Base-by-base conservation (phyloP, 441 rosid species). In the Gossypium aridum region DNA sequence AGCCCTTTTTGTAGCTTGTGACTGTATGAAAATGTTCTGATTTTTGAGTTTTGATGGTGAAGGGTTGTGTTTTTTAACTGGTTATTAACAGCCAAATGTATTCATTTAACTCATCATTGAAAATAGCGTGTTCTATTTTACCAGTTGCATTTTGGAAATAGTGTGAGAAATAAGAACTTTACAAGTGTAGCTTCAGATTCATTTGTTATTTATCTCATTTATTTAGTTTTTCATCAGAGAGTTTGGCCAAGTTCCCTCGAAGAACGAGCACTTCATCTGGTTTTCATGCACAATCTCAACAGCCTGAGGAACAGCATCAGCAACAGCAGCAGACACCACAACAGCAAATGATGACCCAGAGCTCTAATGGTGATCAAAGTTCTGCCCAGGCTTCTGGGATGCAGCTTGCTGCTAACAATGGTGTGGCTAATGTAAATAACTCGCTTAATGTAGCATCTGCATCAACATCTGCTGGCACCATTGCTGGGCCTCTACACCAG, bases 211-310 rank as follows among this genome's bases (percentile, higher is more conserved):
- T 3, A 45, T 64, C 72, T 34, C 10, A 10, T 63, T 47, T 79
- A 14, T 68, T 76, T 66, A 25, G 19, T 19, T 57, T 77, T 61
- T 77, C 80, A 39, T 17, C 88, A 93, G 99, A 91, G 87, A 92
- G 98, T 85, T 89, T 96, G 88, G 90, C 94, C 57, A 93, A 93
- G 89, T 96, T 88, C 76, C 97, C 99, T 59, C 90, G 97, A 65
- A 85, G 93, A 79, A 77, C 92, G 56, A 80, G 85, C 68, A 76
- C 88, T 73, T 84, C 92, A 66, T 82, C 92, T 20, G 88, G 85
- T 63, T 81, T 87, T 70, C 86, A 82, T 51, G 73, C 80, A 76
- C 93, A 86, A 82, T 75, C 83, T 79, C 94, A 86, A 77, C 97
- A 85, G 80, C 66, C 89, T 2, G 88, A 82, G 80, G 96, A 88